These are phyloP conservation scores for Magnolia changhungtana DNA, from an alignment of 164 flowering plant species.

Conservation along the genomic window DNA sequence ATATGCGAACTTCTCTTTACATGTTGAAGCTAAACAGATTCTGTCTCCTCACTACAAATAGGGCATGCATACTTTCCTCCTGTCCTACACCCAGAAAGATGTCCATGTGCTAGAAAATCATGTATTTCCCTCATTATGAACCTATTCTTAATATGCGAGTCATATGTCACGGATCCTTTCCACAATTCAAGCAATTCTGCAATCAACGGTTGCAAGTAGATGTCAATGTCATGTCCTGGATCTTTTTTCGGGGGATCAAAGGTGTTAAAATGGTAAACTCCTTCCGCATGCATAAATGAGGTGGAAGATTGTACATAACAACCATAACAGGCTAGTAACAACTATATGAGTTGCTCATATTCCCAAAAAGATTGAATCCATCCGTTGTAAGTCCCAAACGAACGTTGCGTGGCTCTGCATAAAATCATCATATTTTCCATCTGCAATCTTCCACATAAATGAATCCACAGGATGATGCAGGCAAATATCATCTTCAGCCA, in stretches of 20 bases:
- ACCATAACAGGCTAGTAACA: not conserved
- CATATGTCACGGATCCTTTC: not conserved
- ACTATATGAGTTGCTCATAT: not conserved
- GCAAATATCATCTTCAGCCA: not conserved
- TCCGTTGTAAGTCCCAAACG: not conserved
- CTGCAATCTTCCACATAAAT: not conserved
- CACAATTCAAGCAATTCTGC: not conserved
- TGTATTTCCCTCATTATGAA: not conserved
- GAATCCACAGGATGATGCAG: conserved; percentile 2
- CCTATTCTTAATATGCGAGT: not conserved
- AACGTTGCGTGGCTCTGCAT: not conserved
- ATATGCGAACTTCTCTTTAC: not conserved
- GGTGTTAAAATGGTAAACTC: too few species aligned
- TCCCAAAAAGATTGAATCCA: too few species aligned
- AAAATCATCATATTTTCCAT: not conserved
- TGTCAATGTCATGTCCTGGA: not conserved
- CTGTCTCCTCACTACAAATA: not conserved
- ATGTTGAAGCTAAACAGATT: not conserved
- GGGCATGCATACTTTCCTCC: not conserved
- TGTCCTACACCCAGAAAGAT: not conserved
- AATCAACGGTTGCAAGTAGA: not conserved
- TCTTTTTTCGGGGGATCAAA: too few species aligned
- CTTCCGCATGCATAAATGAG: not conserved
- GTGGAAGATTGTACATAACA: not conserved
- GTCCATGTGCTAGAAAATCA: not conserved